Evolutionary conservation across 345 rosid genomes (phyloP).

Genomic region (Microthlaspi erraticum): DNA sequence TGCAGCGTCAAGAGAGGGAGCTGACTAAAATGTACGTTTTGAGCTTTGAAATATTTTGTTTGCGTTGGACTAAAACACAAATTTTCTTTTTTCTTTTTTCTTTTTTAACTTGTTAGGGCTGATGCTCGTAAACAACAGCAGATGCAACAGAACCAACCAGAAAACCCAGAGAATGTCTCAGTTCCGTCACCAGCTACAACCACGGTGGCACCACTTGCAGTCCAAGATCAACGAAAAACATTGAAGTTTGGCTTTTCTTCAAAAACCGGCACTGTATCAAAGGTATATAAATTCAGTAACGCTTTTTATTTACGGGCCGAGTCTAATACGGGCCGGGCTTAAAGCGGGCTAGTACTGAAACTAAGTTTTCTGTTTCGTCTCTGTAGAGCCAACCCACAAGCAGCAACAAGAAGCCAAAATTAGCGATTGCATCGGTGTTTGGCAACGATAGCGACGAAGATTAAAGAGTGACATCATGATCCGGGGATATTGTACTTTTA

Average conservation of each 20-base stretch:
- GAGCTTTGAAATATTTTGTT: not conserved
- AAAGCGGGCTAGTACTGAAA: not conserved
- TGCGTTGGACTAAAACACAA: not conserved
- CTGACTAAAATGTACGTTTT: slow-evolving; percentile 71
- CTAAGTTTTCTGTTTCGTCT: not conserved
- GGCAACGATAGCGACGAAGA: slow-evolving; percentile 85
- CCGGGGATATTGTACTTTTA: not conserved
- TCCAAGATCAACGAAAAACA: slow-evolving; percentile 79
- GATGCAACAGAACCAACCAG: slow-evolving; percentile 55
- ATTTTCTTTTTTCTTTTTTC: too few species aligned
- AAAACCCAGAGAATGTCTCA: slow-evolving; percentile 53
- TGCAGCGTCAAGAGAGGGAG: slow-evolving; percentile 89
- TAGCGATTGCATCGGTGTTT: slow-evolving; percentile 70
- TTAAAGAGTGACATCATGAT: not conserved
- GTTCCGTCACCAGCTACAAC: slow-evolving; percentile 43
- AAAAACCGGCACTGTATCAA: slow-evolving; percentile 60
- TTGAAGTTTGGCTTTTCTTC: slow-evolving; percentile 93
- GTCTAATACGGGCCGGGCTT: not conserved
- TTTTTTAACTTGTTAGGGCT: slow-evolving; percentile 55
- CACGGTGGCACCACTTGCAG: slow-evolving; percentile 56
- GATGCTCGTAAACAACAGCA: slow-evolving; percentile 81
- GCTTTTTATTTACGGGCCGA: not conserved
- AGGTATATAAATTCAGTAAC: slow-evolving; percentile 54
- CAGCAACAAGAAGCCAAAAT: slow-evolving; percentile 71
- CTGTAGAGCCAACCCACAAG: slow-evolving; percentile 55